These are phyloP conservation scores for Parathielavia hyrcaniae DNA, from an alignment of 495 filamentous ascomycete species.

Conservation along the genomic window DNA sequence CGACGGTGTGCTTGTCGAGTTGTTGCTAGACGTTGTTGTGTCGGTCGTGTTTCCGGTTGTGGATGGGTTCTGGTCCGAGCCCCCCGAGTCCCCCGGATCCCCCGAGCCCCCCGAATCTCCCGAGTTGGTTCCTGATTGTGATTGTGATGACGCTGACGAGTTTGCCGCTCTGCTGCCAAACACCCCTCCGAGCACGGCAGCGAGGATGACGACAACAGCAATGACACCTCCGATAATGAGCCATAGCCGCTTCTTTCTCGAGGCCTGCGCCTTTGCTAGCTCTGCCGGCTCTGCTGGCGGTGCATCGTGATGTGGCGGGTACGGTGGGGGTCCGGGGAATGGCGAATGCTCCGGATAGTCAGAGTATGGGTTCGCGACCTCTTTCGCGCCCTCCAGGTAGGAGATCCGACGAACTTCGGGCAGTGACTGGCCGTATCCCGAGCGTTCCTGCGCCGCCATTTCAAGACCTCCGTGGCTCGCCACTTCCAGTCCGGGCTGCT, in stretches of 20 bases:
- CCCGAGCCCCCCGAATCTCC: not conserved
- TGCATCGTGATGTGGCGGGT: not conserved
- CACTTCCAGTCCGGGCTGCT: slow-evolving; percentile 14
- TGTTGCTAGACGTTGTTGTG: not conserved
- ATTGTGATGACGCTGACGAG: not conserved
- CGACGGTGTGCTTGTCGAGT: not conserved
- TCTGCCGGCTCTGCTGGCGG: not conserved
- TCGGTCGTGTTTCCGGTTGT: not conserved
- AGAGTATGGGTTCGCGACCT: not conserved
- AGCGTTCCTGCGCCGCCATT: not conserved
- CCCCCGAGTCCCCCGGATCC: not conserved
- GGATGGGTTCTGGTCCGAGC: not conserved
- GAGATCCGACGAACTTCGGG: slow-evolving; percentile 3
- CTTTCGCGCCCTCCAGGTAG: not conserved
- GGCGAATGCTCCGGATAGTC: not conserved
- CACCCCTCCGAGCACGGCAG: slow-evolving; percentile 16
- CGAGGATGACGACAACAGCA: slow-evolving; percentile 9
- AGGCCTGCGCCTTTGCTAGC: not conserved
- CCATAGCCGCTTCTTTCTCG: slow-evolving; percentile 4
- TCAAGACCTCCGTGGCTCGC: not conserved
- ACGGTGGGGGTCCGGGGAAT: not conserved
- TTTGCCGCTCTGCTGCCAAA: slow-evolving; percentile 13
- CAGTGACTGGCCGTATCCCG: not conserved
- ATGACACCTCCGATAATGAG: slow-evolving; percentile 5
- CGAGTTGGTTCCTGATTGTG: not conserved